Base-by-base conservation (phyloP, 2,329 filamentous ascomycete genomes). In the Paecilomyces niveus region DNA sequence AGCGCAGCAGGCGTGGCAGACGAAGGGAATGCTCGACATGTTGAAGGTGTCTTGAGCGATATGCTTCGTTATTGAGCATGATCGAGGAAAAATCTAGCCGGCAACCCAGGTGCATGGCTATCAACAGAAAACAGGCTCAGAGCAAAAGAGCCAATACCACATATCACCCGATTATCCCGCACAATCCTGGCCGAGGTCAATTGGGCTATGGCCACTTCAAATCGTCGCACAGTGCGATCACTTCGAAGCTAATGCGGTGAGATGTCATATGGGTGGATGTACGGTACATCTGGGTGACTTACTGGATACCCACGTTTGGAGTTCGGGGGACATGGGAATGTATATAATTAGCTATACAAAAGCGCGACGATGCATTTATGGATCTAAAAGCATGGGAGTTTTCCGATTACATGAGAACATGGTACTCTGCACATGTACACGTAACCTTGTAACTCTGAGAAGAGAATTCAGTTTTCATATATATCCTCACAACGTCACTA, bases 11-110 rank as follows among this genome's bases (percentile, higher is more conserved):
- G 92, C 93, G 1, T 87, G 85, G 65, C 86, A 89, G 75, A 92
- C 90, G 10, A 84, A 84, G 64, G 94, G 93, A 1, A 97, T 97
- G 92, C 76, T 97, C 63, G 90, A 93, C 66, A 88, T 89, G 78
- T 74, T 89, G 63, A 84, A 72, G 57, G 68, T 65, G 31, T 64
- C 56, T 53, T 68, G 58, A 66, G 18, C n/a, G 15, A 21, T 9
- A 1, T 7, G 5, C 35, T 39, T 39, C 13, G 33, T n/a, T n/a
- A 15, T 58, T 58, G 54, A 53, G 55, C 26, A 56, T 58, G 54
- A 61, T 53, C 58, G 59, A 61, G 39, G 58, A 53, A 32, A 22
- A 35, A 54, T 8, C 11, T 4, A 21, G 53, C 32, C 24, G 7
- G 4, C 26, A 29, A 7, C 2, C 5, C 22, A 29, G 5, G 26